Conservation (phyloP, 768 basidiomycete species). For the Tephrocybe sp. region DNA sequence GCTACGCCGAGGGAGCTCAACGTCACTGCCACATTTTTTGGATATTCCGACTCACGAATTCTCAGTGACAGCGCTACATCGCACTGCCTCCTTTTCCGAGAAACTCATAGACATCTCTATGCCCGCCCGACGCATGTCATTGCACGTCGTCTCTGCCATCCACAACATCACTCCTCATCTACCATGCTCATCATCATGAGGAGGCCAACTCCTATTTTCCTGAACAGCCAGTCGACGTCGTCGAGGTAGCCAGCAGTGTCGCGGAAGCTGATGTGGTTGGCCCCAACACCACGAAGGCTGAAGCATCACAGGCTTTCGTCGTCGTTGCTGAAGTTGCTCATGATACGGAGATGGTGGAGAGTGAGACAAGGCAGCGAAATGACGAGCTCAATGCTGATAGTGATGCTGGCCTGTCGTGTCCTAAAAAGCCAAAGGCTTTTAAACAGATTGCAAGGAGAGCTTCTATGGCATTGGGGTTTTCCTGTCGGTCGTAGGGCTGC, state of each 20-base stretch:
- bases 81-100: not conserved
- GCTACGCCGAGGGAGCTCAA: too few relatives aligned
- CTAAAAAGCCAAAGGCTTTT: too few relatives aligned
- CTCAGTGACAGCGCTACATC: too few relatives aligned
- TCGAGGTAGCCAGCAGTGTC: too few relatives aligned
- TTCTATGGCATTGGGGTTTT: too few relatives aligned
- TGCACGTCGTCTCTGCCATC: not conserved
- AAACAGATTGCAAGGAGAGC: too few relatives aligned
- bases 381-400: too few relatives aligned
- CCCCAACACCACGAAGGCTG: not conserved
- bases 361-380: too few relatives aligned
- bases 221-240: not conserved
- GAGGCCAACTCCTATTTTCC: not conserved
- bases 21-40: too few relatives aligned
- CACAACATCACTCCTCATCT: not conserved
- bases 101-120: not conserved
- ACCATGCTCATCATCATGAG: not conserved
- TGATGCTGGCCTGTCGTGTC: too few relatives aligned
- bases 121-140: not conserved
- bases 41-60: too few relatives aligned
- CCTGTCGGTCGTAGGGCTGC: too few relatives aligned
- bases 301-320: not conserved
- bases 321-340: not conserved
- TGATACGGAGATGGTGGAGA: not conserved
- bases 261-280: not conserved